Conservation (phyloP, 495 filamentous ascomycete genomes). For the Penicillium coprophilum region DNA sequence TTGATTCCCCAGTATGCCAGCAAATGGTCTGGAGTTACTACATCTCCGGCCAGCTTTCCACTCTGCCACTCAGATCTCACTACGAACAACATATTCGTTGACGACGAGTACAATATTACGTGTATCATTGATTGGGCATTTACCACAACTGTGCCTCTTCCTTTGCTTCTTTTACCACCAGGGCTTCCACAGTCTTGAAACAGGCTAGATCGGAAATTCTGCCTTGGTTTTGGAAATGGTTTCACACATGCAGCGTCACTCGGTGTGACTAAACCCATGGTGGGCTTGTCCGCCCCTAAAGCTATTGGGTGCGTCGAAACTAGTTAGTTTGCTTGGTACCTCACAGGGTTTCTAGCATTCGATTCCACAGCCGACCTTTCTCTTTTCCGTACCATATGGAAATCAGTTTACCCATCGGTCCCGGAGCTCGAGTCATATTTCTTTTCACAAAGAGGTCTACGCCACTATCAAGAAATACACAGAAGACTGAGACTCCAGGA, state of each 20-base stretch:
- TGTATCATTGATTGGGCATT: constrained; percentile 1
- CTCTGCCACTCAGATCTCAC: background rate
- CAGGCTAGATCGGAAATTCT: background rate
- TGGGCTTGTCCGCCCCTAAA: background rate
- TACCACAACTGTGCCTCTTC: background rate
- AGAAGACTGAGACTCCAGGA: background rate
- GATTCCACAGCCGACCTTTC: background rate
- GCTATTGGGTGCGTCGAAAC: background rate
- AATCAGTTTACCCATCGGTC: background rate
- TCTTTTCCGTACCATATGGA: constrained; percentile 1
- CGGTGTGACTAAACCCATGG: background rate
- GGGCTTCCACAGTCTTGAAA: background rate
- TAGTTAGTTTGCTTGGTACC: background rate
- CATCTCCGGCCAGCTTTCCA: background rate
- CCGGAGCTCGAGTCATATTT: background rate
- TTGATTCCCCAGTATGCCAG: background rate
- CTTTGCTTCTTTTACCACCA: background rate
- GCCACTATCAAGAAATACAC: background rate
- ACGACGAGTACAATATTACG: background rate
- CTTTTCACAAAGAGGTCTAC: background rate
- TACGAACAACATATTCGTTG: background rate
- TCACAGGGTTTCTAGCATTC: background rate
- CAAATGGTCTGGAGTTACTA: background rate
- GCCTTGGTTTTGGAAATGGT: background rate
- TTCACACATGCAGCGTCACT: background rate